Evolutionary conservation across 2,329 filamentous ascomycete genomes (phyloP).

Genomic region (Penicillium crustosum): DNA sequence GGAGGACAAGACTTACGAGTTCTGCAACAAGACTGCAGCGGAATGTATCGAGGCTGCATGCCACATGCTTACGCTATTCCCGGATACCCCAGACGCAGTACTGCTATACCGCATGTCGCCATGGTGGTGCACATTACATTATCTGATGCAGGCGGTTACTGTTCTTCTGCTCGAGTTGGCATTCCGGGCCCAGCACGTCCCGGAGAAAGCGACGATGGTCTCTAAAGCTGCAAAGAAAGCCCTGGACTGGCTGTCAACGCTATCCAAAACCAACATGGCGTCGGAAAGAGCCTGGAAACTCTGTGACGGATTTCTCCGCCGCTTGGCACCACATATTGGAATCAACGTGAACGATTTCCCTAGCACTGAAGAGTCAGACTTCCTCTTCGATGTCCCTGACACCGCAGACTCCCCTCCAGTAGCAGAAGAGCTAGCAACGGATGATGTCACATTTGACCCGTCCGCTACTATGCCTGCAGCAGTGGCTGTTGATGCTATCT

Average conservation of each 20-base stretch:
- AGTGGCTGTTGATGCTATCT: constrained; percentile 15
- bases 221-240: constrained; percentile 38
- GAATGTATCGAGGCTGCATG: constrained; percentile 47
- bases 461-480: constrained; percentile 13
- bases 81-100: constrained; percentile 39
- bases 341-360: constrained; percentile 34
- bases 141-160: constrained; percentile 46
- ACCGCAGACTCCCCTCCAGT: constrained; percentile 13
- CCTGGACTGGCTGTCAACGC: constrained; percentile 35
- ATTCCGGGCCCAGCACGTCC: constrained; percentile 45
- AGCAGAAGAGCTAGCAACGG: constrained; percentile 8
- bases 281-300: constrained; percentile 37
- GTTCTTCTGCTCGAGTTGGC: constrained; percentile 47
- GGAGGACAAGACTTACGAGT: constrained; percentile 36
- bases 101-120: constrained; percentile 40
- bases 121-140: constrained; percentile 49
- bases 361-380: constrained; percentile 20
- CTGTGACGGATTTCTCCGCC: constrained; percentile 38
- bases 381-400: constrained; percentile 20
- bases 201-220: constrained; percentile 40
- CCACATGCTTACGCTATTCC: constrained; percentile 42
- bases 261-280: constrained; percentile 33
- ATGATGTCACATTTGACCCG: constrained; percentile 24
- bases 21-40: constrained; percentile 40
- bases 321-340: constrained; percentile 35